Evolutionary conservation across 2,329 filamentous ascomycete genomes (phyloP).

Genomic region (Cercospora sp.): DNA sequence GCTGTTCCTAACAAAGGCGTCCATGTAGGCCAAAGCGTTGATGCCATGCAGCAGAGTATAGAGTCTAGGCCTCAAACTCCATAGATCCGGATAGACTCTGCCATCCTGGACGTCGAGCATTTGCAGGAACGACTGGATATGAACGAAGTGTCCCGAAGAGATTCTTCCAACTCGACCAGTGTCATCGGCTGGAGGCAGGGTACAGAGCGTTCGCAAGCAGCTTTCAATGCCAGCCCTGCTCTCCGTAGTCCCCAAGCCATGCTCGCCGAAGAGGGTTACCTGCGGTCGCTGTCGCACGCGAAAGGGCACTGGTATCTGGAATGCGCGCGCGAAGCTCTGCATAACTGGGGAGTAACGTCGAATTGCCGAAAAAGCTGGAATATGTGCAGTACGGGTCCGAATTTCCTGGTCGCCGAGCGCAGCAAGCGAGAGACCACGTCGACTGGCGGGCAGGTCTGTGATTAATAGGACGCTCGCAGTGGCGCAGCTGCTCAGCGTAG

Average conservation of each 20-base stretch:
- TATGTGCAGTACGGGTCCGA: not conserved
- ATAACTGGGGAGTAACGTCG: not conserved
- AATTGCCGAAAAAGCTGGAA: not conserved
- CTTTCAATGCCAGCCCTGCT: not conserved
- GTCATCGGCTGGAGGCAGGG: not conserved
- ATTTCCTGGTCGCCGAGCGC: not conserved
- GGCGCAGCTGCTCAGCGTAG: not conserved
- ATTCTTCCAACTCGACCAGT: not conserved
- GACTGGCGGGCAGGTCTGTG: not conserved
- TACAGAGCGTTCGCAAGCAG: not conserved
- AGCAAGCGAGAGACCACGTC: not conserved
- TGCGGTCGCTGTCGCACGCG: not conserved
- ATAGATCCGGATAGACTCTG: not conserved
- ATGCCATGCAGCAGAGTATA: not conserved
- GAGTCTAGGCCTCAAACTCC: not conserved
- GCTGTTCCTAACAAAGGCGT: not conserved
- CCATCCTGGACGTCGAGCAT: not conserved
- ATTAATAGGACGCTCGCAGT: not conserved
- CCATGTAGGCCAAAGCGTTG: not conserved
- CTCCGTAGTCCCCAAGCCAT: not conserved
- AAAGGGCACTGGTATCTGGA: not conserved
- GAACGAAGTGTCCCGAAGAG: not conserved
- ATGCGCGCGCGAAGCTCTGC: not conserved
- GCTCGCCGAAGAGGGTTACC: not conserved
- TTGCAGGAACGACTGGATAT: not conserved